Evolutionary conservation across 345 rosid genomes (phyloP), one percentile per base, ranked within the genome.

Genomic region (Brassica juncea): DNA sequence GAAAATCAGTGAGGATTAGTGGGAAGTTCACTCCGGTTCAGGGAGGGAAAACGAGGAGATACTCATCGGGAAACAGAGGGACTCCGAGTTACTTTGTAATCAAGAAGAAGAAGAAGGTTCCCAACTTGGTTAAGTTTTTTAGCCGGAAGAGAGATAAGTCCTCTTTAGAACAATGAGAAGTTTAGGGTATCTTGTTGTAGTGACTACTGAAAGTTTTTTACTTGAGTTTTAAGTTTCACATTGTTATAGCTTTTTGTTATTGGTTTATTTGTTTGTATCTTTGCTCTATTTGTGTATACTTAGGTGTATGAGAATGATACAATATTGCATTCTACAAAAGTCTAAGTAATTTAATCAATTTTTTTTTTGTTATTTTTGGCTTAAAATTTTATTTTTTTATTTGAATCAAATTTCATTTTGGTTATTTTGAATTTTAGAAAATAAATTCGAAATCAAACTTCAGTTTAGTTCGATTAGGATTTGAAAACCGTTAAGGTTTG

Each of bases 31-130:
- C 85, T 32, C 90, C 84, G 27, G 66, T 78, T 54, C 82, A 83
- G 23, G 76, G 84, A 19, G 90, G 84, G 78, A 76, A 74, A 11
- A 71, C 77, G 10, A 89, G 74, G 68, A 84, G 89, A 3, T 76
- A 69, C 6, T 91, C 94, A 25, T 88, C 92, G 16, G 88, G 84
- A 4, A 79, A 34, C 39, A 64, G 85, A 73, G 49, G 28, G 7
- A 65, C 85, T 64, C 85, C 94, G 2, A 58, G 79, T 67, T 84
- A 85, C 72, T 74, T 91, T 66, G 23, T 79, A 9, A 82, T 86
- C 72, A 89, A 79, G 86, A 89, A 88, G 88, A 92, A 85, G 82
- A 84, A 73, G 79, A 87, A 78, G 60, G 87, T 84, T 75, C 98
- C 91, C 1, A 86, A 85, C 62, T 76, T 92, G 62, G 83, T 88